A percentile compares a stretch with the other conserved stretches of the same genome.
Evolutionary conservation across 345 rosid species (phyloP).

Genomic region (Acer saccharum): DNA sequence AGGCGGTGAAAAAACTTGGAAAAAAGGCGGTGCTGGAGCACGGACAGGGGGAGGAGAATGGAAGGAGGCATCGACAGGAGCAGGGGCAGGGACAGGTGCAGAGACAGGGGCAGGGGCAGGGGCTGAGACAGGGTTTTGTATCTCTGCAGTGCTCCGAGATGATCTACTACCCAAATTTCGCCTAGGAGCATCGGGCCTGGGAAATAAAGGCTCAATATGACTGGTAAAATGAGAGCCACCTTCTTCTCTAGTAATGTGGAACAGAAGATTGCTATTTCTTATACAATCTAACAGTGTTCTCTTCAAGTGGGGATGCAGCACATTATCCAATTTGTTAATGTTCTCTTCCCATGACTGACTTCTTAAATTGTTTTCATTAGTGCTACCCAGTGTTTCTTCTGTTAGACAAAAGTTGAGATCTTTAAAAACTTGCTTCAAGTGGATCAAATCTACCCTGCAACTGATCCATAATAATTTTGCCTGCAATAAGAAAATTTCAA

Average conservation of each 20-base stretch:
- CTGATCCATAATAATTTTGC: constrained; percentile 55
- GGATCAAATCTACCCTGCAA: constrained; percentile 61
- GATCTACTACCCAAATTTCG: constrained; percentile 40
- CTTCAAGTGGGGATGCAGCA: constrained; percentile 44
- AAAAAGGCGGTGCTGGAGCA: constrained; percentile 25
- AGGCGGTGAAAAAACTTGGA: constrained; percentile 36
- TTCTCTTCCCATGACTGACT: constrained; percentile 33
- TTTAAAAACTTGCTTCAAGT: constrained; percentile 50
- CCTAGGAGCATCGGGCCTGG: constrained; percentile 35
- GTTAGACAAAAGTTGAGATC: constrained; percentile 45
- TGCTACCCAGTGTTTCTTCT: constrained; percentile 30
- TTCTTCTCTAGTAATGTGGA: constrained; percentile 41
- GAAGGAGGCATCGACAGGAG: constrained; percentile 22
- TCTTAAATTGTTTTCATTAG: constrained; percentile 24
- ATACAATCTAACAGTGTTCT: constrained; percentile 57
- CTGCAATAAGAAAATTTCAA: constrained; percentile 46
- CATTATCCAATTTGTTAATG: constrained; percentile 42
- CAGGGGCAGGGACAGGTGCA: constrained; percentile 2
- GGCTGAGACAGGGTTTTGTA: constrained; percentile 31
- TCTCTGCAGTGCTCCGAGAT: constrained; percentile 26
- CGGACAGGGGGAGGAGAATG: constrained; percentile 31
- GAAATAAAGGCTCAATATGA: constrained; percentile 34
- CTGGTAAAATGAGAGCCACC: constrained; percentile 39
- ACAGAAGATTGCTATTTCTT: constrained; percentile 44
- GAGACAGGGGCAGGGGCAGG: constrained; percentile 28